A percentile compares a stretch with the other conserved stretches of the same genome.
These are phyloP conservation scores for Avicennia marina DNA, from an alignment of 257 asterid genomes.

Conservation along the genomic window DNA sequence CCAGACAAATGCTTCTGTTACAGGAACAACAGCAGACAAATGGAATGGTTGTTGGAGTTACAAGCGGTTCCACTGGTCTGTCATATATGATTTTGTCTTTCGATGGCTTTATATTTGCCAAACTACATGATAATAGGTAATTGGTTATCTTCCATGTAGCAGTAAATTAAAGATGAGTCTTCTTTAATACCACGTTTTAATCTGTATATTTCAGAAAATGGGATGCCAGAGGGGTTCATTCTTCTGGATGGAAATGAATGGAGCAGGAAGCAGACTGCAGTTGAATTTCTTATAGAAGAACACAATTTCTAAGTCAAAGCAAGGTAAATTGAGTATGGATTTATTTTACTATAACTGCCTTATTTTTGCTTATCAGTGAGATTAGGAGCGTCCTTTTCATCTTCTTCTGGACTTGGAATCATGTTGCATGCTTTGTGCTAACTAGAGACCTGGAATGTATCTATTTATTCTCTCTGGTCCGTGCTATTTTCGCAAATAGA, in stretches of 20 bases:
- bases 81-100: neutral
- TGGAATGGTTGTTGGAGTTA: too few relatives aligned
- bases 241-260: neutral
- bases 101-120: conserved; percentile 8
- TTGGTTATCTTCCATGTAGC: neutral
- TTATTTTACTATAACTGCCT: too few relatives aligned
- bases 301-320: conserved; percentile 3
- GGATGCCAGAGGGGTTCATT: conserved; percentile 1
- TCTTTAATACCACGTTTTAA: neutral
- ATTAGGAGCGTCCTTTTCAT: neutral
- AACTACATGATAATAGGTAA: neutral
- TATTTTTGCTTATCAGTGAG: too few relatives aligned
- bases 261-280: conserved; percentile 15
- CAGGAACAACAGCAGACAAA: too few relatives aligned
- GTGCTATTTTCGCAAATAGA: too few relatives aligned
- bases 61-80: conserved; percentile 6
- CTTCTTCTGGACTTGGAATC: neutral
- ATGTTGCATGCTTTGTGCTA: too few relatives aligned
- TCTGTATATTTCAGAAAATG: conserved; percentile 11
- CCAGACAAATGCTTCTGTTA: too few relatives aligned
- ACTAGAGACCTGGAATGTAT: too few relatives aligned
- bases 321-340: too few relatives aligned
- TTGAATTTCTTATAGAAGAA: neutral
- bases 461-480: too few relatives aligned
- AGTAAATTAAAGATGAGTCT: neutral